Evolutionary conservation across 2,329 filamentous ascomycete genomes (phyloP).

Genomic region (Verticillium albo-atrum): DNA sequence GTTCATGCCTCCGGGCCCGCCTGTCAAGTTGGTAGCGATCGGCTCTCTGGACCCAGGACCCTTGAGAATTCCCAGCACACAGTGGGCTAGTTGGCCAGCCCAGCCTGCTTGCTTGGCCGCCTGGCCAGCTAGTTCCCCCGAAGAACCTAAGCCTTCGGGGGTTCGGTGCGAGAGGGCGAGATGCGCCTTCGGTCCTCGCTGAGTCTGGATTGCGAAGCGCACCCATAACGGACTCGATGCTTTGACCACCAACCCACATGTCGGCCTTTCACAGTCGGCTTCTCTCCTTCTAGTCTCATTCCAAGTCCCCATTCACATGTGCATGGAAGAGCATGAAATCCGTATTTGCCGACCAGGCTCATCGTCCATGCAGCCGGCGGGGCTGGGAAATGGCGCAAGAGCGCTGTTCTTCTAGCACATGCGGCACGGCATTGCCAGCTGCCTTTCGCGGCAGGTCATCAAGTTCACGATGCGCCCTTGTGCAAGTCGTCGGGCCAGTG

Average conservation of each 20-base stretch:
- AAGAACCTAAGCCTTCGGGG: background rate
- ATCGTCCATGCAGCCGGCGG: background rate
- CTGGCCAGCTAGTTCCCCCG: background rate
- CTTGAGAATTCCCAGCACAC: background rate
- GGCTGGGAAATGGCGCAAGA: background rate
- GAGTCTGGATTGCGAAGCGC: background rate
- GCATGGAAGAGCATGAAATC: background rate
- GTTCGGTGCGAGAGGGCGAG: constrained; percentile 1
- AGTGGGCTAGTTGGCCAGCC: background rate
- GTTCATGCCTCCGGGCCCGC: background rate
- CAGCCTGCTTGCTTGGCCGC: background rate
- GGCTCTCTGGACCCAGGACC: background rate
- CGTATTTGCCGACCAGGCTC: background rate
- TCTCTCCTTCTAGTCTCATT: background rate
- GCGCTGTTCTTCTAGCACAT: background rate
- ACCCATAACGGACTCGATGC: background rate
- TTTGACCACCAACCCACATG: background rate
- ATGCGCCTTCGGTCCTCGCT: background rate
- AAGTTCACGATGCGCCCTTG: background rate
- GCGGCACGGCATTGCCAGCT: background rate
- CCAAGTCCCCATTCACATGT: background rate
- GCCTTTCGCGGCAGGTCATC: background rate
- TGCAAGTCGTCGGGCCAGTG: background rate
- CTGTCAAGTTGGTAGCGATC: background rate
- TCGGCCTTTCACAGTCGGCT: background rate